Conservation (phyloP, 805 yeast genomes). For the Maudiozyma barnettii region DNA sequence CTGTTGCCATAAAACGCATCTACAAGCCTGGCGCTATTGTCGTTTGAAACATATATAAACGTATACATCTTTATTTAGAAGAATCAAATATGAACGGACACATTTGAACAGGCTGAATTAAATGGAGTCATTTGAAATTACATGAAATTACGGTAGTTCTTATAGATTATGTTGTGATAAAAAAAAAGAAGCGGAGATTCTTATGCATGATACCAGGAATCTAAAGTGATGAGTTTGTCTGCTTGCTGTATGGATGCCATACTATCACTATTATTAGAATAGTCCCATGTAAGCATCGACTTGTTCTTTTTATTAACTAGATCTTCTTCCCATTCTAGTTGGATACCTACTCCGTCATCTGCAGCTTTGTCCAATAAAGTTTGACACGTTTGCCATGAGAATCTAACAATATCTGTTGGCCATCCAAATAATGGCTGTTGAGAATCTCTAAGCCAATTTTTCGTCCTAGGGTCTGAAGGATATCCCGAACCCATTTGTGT, state of each 20-base stretch:
- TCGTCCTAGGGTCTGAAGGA: conserved; percentile 86
- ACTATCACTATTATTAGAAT: background rate
- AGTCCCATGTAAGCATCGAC: conserved; percentile 7
- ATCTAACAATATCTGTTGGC: conserved; percentile 63
- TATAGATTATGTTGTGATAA: background rate
- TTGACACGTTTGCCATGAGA: conserved; percentile 90
- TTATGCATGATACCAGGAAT: conserved; percentile 11
- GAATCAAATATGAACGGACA: too few relatives aligned
- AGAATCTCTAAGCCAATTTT: conserved; percentile 54
- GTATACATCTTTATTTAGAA: too few relatives aligned
- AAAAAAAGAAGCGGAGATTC: background rate
- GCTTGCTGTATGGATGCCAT: background rate
- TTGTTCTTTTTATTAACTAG: conserved; percentile 24
- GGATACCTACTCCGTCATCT: conserved; percentile 32
- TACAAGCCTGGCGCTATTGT: too few relatives aligned
- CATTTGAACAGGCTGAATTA: too few relatives aligned
- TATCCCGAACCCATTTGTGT: conserved; percentile 73
- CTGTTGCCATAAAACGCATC: too few relatives aligned
- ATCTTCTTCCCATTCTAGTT: conserved; percentile 52
- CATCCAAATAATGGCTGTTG: conserved; percentile 80
- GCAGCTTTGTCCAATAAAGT: conserved; percentile 49
- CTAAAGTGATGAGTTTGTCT: conserved; percentile 16
- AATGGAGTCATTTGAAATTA: too few relatives aligned
- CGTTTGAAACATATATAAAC: too few relatives aligned
- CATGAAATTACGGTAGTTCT: too few relatives aligned